Conservation (phyloP, 257 asterid species). For the Solanum commersonii region DNA sequence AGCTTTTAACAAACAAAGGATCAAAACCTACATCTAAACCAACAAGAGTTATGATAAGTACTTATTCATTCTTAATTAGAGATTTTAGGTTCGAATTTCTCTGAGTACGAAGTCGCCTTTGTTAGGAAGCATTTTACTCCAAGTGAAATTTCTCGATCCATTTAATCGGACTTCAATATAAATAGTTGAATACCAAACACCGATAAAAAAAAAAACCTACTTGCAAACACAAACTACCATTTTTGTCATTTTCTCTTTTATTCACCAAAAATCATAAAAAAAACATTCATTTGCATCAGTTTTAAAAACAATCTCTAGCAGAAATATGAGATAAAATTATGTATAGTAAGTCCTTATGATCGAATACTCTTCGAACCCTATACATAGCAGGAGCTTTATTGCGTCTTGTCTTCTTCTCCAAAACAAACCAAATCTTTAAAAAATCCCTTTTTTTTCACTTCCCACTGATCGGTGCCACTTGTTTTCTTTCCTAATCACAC, state of each 20-base stretch:
- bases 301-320: too few species aligned
- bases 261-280: not conserved
- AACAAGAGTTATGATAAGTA: too few species aligned
- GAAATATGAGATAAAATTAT: too few species aligned
- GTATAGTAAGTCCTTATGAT: accelerated
- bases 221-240: too few species aligned
- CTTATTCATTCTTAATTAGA: too few species aligned
- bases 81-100: accelerated
- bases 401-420: not conserved
- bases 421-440: not conserved
- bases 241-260: too few species aligned
- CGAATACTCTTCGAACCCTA: too few species aligned
- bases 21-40: too few species aligned
- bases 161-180: too few species aligned
- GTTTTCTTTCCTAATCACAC: not conserved
- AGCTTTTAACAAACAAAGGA: too few species aligned
- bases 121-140: too few species aligned
- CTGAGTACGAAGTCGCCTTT: accelerated
- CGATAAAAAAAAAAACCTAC: not conserved
- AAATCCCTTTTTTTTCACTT: not conserved
- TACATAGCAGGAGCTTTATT: not conserved
- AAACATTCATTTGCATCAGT: not conserved
- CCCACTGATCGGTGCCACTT: not conserved
- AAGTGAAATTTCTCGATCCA: too few species aligned
- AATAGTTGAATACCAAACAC: accelerated